Conservation (phyloP, 805 yeast genomes). For the Yamadazyma sp. region DNA sequence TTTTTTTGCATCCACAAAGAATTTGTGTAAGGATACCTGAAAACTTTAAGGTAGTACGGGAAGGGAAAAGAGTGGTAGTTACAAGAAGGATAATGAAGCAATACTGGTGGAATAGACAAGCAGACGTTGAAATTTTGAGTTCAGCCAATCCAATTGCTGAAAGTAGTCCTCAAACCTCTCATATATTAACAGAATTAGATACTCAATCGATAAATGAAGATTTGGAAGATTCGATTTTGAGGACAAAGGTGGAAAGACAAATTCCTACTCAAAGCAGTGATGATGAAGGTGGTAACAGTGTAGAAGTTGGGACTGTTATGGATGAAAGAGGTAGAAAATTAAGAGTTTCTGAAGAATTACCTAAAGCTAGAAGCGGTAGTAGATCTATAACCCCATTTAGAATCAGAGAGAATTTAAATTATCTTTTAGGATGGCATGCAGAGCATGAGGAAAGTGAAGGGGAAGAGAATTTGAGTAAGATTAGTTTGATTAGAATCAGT, state of each 20-base stretch:
- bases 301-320: neutral
- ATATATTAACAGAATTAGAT: conserved; percentile 1
- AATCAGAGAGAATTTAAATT: conserved; percentile 16
- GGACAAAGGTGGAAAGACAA: too few species aligned
- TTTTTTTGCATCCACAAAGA: conserved; percentile 11
- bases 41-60: too few species aligned
- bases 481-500: neutral
- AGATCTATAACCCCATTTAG: conserved; percentile 14
- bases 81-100: neutral
- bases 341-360: conserved; percentile 6
- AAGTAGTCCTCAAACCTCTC: conserved; percentile 2
- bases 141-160: conserved; percentile 3
- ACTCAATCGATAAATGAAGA: conserved; percentile 7
- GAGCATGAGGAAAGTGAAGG: conserved; percentile 2
- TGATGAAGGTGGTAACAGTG: neutral
- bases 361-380: neutral
- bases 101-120: conserved; percentile 2
- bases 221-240: conserved; percentile 6
- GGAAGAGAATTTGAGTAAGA: conserved; percentile 3
- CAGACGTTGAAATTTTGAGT: conserved; percentile 4
- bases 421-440: conserved; percentile 10
- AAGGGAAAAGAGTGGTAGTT: too few species aligned
- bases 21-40: neutral
- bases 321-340: conserved; percentile 9
- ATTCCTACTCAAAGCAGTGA: neutral